Evolutionary conservation across 78 protist genomes (phyloP).

Genomic region (Protostelium mycophagum): DNA sequence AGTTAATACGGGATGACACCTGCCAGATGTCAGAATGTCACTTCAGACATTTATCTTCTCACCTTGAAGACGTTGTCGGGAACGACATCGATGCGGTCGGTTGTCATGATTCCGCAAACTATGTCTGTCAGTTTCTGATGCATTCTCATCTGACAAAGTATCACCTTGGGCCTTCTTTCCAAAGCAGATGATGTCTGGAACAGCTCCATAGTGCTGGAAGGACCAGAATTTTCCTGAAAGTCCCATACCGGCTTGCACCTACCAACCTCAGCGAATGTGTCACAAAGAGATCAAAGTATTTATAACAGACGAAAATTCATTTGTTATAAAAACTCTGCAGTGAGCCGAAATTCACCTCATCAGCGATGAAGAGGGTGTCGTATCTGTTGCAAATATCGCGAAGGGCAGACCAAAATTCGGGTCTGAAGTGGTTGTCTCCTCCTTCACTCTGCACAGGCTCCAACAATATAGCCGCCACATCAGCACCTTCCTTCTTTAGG

Average conservation of each 20-base stretch:
- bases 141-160: too few relatives aligned
- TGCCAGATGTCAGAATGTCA: neutral
- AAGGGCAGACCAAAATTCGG: conserved; percentile 2
- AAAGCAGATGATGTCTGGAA: conserved; percentile 5
- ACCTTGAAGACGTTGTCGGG: conserved; percentile 12
- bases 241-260: conserved; percentile 8
- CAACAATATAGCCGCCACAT: neutral
- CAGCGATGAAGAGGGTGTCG: conserved; percentile 9
- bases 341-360: neutral
- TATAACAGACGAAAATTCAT: too few relatives aligned
- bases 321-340: neutral
- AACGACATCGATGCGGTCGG: conserved; percentile 11
- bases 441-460: conserved; percentile 5
- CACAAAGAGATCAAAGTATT: neutral
- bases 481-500: neutral
- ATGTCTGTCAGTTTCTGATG: neutral
- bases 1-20: conserved; percentile 22
- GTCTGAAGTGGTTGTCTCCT: conserved; percentile 18
- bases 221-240: conserved; percentile 16
- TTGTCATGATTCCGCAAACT: conserved; percentile 19
- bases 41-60: neutral
- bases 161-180: conserved; percentile 10
- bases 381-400: neutral
- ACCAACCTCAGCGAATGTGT: neutral
- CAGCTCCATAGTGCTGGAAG: conserved; percentile 12